Conservation (phyloP, 1,284 basidiomycete species). For the Rhodotorula sp. region DNA sequence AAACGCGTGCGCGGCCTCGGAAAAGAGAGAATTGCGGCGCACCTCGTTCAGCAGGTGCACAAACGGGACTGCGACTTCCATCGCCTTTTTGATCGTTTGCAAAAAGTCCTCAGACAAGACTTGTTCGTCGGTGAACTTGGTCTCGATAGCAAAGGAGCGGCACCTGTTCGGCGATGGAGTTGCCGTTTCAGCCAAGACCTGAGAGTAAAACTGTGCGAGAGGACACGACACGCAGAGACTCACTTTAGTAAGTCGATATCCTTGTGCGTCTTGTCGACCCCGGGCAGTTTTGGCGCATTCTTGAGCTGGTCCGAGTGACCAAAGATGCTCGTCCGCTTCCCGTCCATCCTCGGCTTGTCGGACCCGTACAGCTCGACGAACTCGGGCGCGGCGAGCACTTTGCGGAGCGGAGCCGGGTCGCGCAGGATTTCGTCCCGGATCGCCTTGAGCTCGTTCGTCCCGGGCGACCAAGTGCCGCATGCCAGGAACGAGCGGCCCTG, state of each 20-base stretch:
- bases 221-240: not conserved
- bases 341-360: slow-evolving; percentile 29
- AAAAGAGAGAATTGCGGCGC: not conserved
- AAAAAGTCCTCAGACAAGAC: slow-evolving; percentile 36
- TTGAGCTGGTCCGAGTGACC: slow-evolving; percentile 46
- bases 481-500: slow-evolving; percentile 44
- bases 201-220: too few species aligned
- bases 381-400: slow-evolving; percentile 39
- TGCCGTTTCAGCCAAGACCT: too few species aligned
- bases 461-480: slow-evolving; percentile 48
- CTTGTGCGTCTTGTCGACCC: slow-evolving; percentile 47
- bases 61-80: slow-evolving; percentile 38
- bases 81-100: slow-evolving; percentile 23
- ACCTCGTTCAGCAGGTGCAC: slow-evolving; percentile 42
- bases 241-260: slow-evolving; percentile 48
- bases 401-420: slow-evolving; percentile 43
- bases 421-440: slow-evolving; percentile 45
- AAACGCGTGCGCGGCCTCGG: too few species aligned
- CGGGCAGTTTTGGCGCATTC: slow-evolving; percentile 45
- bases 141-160: slow-evolving; percentile 41
- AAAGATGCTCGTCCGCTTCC: slow-evolving; percentile 41
- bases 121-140: slow-evolving; percentile 42
- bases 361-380: slow-evolving; percentile 47
- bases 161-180: slow-evolving; percentile 4
- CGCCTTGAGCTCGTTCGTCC: slow-evolving; percentile 42